Evolutionary conservation across 176 grass and related monocot genomes (phyloP).

Genomic region (Tuctoria greenei): DNA sequence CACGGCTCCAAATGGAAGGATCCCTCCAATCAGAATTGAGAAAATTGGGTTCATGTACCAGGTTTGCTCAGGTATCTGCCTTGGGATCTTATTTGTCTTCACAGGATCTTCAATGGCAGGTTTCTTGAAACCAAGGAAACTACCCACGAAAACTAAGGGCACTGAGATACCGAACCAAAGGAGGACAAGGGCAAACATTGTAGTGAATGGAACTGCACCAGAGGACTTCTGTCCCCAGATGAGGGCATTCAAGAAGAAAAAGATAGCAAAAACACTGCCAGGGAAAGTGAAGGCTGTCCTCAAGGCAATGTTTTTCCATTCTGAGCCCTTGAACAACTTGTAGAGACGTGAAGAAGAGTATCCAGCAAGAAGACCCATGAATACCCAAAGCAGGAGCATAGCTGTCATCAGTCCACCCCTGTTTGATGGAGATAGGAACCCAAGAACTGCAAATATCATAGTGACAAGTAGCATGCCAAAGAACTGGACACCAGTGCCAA

Average conservation of each 20-base stretch:
- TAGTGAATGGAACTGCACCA: constrained; percentile 86
- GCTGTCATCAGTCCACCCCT: constrained; percentile 88
- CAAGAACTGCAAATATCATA: constrained; percentile 85
- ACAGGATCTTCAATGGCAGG: constrained; percentile 78
- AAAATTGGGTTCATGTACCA: constrained; percentile 94
- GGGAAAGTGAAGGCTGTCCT: constrained; percentile 86
- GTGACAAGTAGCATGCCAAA: constrained; percentile 93
- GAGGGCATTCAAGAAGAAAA: constrained; percentile 79
- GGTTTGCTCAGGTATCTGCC: constrained; percentile 77
- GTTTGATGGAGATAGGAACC: constrained; percentile 94
- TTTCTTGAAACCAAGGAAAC: constrained; percentile 89
- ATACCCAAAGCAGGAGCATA: constrained; percentile 91
- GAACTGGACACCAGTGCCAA: constrained; percentile 85
- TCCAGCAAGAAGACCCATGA: constrained; percentile 85
- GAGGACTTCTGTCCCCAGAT: constrained; percentile 94
- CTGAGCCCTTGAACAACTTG: constrained; percentile 77
- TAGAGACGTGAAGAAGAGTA: constrained; percentile 78
- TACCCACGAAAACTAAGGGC: constrained; percentile 82
- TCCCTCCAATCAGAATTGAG: constrained; percentile 80
- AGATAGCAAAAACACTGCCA: constrained; percentile 62
- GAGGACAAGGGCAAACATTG: constrained; percentile 95
- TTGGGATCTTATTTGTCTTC: constrained; percentile 91
- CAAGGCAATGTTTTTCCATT: constrained; percentile 82
- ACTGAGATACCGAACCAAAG: constrained; percentile 94
- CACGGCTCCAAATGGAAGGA: constrained; percentile 88